A percentile compares a stretch with the other conserved stretches of the same genome.
These are phyloP conservation scores for Linderina pennispora DNA, from an alignment of 192 early-diverging fungal genomes.

Conservation along the genomic window DNA sequence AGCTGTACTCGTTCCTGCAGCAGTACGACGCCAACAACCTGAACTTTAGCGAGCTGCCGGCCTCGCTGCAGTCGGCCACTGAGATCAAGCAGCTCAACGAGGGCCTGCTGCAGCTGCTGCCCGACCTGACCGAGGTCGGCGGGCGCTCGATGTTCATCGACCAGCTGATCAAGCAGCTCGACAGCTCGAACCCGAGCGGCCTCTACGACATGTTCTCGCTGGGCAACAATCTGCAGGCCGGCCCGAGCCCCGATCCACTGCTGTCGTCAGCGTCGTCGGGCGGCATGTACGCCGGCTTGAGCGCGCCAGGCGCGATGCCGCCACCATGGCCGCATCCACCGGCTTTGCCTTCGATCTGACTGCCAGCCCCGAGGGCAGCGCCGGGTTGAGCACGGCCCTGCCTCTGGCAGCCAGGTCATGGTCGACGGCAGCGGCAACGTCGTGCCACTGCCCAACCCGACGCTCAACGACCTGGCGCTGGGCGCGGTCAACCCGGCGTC, in stretches of 20 bases:
- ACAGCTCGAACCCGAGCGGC: slow-evolving; percentile 32
- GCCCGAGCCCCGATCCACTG: slow-evolving; percentile 28
- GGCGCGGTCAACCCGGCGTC: too few species aligned
- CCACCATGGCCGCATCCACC: too few species aligned
- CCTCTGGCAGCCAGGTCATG: slow-evolving; percentile 7
- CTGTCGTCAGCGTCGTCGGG: slow-evolving; percentile 22
- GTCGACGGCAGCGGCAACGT: slow-evolving; percentile 4
- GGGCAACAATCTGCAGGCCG: slow-evolving; percentile 22
- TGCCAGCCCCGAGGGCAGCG: slow-evolving; percentile 20
- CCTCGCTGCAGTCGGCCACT: slow-evolving; percentile 29
- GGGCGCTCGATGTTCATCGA: slow-evolving; percentile 35
- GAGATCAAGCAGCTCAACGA: slow-evolving; percentile 45
- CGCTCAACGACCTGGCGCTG: slow-evolving; percentile 25
- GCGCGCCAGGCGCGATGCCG: too few species aligned
- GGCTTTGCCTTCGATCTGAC: slow-evolving; percentile 21
- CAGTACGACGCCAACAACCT: slow-evolving; percentile 31
- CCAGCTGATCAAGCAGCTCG: slow-evolving; percentile 44
- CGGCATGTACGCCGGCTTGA: slow-evolving; percentile 19
- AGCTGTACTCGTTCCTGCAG: slow-evolving; percentile 26
- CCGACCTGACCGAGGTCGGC: slow-evolving; percentile 36
- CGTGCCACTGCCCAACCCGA: slow-evolving; percentile 15
- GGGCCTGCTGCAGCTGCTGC: slow-evolving; percentile 39
- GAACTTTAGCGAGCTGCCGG: slow-evolving; percentile 31
- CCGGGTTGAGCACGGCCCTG: slow-evolving; percentile 2
- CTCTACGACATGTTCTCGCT: slow-evolving; percentile 30